Evolutionary conservation across 2,329 filamentous ascomycete species (phyloP), one percentile per base, ranked within the genome.

Genomic region (Aspergillus jensenii): DNA sequence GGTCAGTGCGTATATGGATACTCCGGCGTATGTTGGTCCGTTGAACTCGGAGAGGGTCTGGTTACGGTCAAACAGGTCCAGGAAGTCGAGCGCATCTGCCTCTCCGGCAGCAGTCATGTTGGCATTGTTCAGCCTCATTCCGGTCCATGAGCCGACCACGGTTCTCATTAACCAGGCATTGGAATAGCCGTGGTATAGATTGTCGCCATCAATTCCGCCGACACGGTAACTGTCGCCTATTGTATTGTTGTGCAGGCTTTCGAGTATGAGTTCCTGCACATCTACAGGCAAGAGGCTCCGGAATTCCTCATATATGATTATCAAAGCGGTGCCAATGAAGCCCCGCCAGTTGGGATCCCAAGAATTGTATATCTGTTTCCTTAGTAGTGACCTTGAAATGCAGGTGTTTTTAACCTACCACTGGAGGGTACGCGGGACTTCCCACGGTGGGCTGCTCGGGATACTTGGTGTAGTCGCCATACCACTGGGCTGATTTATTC

Each of bases 341-440:
- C 84, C 85, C 50, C 85, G 76, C 85, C 85, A 87, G 60, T 88
- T 87, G 2, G 84, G 84, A 62, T 87, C 85, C 82, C 83, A 87
- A 0, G 80, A 79, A 55, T 80, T 77, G 65, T 87, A 85, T 35
- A 84, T 83, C 4, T 69, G 66, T 19, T 31, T 17, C 1, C 3
- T 55, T 35, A 50, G 45, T 9, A 12, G 1, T 37, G 17, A 2
- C 14, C 11, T 17, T 49, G n/a, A 2, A 11, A 31, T 39, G 44
- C 40, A 49, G 9, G 6, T n/a, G 27, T 4, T 11, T 11, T 8
- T 9, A 35, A 58, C 57, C 37, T 40, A 67, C 66, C 14, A 60
- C 48, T 0, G 77, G 68, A 1, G 78, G 76, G 60, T 87, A 87
- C 15, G 74, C 69, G 2, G 71, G 53, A 2, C 77, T 80, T 17